A percentile compares a stretch with the other conserved stretches of the same genome.
Conservation (phyloP, 768 basidiomycete species). For the Psilocybe cubensis region DNA sequence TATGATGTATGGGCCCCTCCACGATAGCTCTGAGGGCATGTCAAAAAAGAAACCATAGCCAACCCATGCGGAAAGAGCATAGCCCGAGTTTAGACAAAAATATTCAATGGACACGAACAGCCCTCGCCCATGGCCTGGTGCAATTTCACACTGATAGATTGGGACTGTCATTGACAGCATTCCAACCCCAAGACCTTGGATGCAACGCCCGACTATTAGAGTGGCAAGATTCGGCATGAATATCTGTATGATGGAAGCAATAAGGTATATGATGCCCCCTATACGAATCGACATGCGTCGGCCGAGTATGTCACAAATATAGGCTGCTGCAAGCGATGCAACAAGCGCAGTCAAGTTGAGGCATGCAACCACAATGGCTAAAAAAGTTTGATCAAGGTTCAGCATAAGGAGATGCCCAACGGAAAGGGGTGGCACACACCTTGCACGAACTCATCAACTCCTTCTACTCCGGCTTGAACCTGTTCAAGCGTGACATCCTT, state of each 20-base stretch:
- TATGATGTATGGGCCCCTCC: conserved; percentile 59
- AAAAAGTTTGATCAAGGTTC: background rate
- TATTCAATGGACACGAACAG: conserved; percentile 59
- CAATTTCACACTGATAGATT: conserved; percentile 51
- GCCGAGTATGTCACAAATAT: conserved; percentile 53
- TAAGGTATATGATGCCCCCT: conserved; percentile 50
- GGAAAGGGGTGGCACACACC: conserved; percentile 30
- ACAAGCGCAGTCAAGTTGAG: conserved; percentile 54
- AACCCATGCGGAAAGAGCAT: conserved; percentile 51
- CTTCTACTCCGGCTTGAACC: conserved; percentile 44
- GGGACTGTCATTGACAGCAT: conserved; percentile 57
- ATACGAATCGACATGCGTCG: conserved; percentile 54
- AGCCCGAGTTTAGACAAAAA: conserved; percentile 53
- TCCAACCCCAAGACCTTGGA: conserved; percentile 53
- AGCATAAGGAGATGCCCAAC: background rate
- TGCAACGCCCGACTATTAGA: conserved; percentile 45
- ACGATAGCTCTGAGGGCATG: conserved; percentile 49
- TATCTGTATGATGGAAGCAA: conserved; percentile 54
- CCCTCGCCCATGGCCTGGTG: conserved; percentile 50
- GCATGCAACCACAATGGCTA: conserved; percentile 53
- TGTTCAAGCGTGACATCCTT: conserved; percentile 45
- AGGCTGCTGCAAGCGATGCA: conserved; percentile 47
- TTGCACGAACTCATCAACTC: conserved; percentile 48
- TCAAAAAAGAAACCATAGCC: conserved; percentile 52
- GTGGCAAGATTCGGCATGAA: conserved; percentile 46